Percentiles rank a stretch among this genome's conserved stretches.
phyloP scores from a whole-genome alignment of 2,329 filamentous ascomycete genomes.

The Pestalotiopsis sp. region DNA sequence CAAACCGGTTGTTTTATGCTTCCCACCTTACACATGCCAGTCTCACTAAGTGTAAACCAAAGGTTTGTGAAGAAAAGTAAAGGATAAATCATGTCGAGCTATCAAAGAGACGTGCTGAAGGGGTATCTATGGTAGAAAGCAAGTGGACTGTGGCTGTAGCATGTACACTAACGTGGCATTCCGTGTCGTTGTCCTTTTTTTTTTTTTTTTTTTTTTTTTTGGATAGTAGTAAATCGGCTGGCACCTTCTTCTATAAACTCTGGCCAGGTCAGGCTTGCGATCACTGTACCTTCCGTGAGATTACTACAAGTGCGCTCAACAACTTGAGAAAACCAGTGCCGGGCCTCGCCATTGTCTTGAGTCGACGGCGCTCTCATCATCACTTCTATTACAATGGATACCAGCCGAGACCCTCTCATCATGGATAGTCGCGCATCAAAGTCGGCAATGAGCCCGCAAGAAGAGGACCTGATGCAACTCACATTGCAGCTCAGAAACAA shows the following conservation, averaged over 20 bases:
- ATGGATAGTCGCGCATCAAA: not conserved
- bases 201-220: too few species aligned
- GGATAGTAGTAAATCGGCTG: too few species aligned
- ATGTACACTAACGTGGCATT: too few species aligned
- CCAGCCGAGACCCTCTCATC: not conserved
- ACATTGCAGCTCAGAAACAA: constrained; percentile 14
- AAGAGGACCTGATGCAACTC: constrained; percentile 15
- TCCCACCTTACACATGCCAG: too few species aligned
- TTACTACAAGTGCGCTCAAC: constrained; percentile 1
- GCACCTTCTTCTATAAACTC: not conserved
- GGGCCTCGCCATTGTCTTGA: not conserved
- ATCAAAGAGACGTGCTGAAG: too few species aligned
- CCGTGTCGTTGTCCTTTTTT: too few species aligned
- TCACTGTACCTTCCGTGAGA: not conserved
- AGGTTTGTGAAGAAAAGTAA: too few species aligned
- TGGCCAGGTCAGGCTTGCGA: not conserved
- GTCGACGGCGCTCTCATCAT: not conserved
- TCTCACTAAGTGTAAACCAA: too few species aligned
- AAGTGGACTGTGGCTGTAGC: too few species aligned
- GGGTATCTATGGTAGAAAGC: too few species aligned
- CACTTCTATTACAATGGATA: not conserved
- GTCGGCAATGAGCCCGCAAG: not conserved
- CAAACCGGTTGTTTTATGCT: too few species aligned
- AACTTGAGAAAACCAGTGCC: not conserved
- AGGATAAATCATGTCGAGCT: too few species aligned